phyloP scores from a whole-genome alignment of 768 basidiomycete genomes.

The Rhodosporidiobolus sp. region DNA sequence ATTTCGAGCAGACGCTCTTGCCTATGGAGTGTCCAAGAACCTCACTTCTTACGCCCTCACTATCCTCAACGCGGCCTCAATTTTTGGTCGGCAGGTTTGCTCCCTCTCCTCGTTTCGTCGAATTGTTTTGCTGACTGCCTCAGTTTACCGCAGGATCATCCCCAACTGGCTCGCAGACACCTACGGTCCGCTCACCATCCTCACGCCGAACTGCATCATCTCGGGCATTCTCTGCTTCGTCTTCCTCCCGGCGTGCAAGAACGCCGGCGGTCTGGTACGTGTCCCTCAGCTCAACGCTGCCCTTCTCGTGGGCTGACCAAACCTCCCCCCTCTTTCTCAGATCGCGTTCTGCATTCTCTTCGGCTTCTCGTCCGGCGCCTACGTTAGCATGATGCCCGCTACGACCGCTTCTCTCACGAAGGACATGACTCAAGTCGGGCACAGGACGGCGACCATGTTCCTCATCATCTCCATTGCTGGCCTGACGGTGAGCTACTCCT shows the following conservation, averaged over 20 bases:
- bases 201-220: slow-evolving; percentile 25
- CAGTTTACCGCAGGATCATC: slow-evolving; percentile 53
- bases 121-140: slow-evolving; percentile 20
- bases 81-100: slow-evolving; percentile 56
- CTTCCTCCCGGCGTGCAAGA: slow-evolving; percentile 41
- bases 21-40: slow-evolving; percentile 24
- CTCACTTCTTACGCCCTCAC: slow-evolving; percentile 50
- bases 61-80: slow-evolving; percentile 65
- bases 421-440: slow-evolving; percentile 44
- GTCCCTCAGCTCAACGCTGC: not conserved
- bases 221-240: slow-evolving; percentile 43
- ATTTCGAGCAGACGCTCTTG: slow-evolving; percentile 13
- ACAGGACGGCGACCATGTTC: slow-evolving; percentile 44
- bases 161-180: slow-evolving; percentile 50
- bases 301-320: not conserved
- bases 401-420: slow-evolving; percentile 41
- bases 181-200: slow-evolving; percentile 35
- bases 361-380: slow-evolving; percentile 46
- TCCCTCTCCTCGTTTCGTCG: slow-evolving; percentile 45
- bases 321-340: not conserved
- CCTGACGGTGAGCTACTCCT: slow-evolving; percentile 26
- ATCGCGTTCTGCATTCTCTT: slow-evolving; percentile 45
- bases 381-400: slow-evolving; percentile 36
- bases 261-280: slow-evolving; percentile 37
- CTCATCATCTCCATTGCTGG: slow-evolving; percentile 43